Base-by-base conservation (phyloP, 768 basidiomycete species). In the Hygrophoropsis aurantiaca region DNA sequence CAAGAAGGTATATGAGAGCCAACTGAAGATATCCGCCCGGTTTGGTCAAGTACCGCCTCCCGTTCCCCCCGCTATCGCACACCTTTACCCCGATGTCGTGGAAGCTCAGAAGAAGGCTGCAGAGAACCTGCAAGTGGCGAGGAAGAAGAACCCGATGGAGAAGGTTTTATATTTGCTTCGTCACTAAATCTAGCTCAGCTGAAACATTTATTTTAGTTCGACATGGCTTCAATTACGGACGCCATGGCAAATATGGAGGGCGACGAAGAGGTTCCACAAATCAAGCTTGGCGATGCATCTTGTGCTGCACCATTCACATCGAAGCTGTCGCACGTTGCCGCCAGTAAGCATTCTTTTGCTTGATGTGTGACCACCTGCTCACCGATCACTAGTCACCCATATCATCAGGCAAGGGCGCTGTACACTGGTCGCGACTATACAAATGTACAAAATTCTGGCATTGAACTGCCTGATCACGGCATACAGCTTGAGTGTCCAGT, bases 381-480 rank as follows among this genome's bases (percentile, higher is more conserved):
- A 47, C 27, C 5, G 25, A 33, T 5, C 34, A 46, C 18, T 52
- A 94, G 93, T 99, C 58, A 87, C 90, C 16, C 94, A 95, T 62
- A 97, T 99, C 64, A 97, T 99, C 56, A 84, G 97, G 16, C 97
- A 98, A 69, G 97, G 97, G 19, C 90, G 97, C 23, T 98, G 97
- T 73, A 99, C 97, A 1, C 82, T 99, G 15, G 97, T 98, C 37
- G 97, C 97, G 2, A 99, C 97, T 3, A 88, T 95, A 44, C 97
- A 99, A 71, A 99, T 99, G 97, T 99, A 97, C 82, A 97, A 97
- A 74, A 99, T 99, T 56, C 75, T 99, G 30, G 97, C 95, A 1
- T 72, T 99, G 46, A 99, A 98, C 64, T 98, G 97, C 61, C 74
- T 99, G 34, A 99, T 98, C 68, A 95, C 94, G 3, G 97, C 97